These are phyloP conservation scores for Albophoma yamanashiensis DNA, from an alignment of 2,329 filamentous ascomycete genomes.

Conservation along the genomic window DNA sequence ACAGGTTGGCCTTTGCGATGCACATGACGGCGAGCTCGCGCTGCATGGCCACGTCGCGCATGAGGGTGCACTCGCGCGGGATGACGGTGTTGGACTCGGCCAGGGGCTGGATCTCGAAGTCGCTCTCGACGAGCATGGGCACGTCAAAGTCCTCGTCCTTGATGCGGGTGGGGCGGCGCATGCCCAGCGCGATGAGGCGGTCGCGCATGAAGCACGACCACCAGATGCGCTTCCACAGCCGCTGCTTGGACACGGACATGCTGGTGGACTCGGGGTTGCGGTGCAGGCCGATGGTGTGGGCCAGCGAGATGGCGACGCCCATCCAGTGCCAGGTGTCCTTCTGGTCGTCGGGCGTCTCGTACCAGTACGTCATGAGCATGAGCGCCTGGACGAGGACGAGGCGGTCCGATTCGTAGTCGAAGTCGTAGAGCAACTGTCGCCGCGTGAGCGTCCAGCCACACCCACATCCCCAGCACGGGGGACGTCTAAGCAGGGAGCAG, in stretches of 20 bases:
- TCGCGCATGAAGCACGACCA: constrained; percentile 97
- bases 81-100: constrained; percentile 59
- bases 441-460: constrained; percentile 12
- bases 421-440: constrained; percentile 72
- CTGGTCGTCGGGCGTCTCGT: constrained; percentile 91
- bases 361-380: constrained; percentile 93
- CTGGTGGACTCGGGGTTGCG: constrained; percentile 69
- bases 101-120: constrained; percentile 70
- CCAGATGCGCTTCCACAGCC: constrained; percentile 91
- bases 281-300: constrained; percentile 87
- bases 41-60: constrained; percentile 64
- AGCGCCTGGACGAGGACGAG: constrained; percentile 81
- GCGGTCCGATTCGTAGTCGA: constrained; percentile 87
- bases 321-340: constrained; percentile 99
- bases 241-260: constrained; percentile 64
- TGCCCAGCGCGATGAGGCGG: constrained; percentile 81
- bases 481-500: too few species aligned
- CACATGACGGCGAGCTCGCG: constrained; percentile 76
- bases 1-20: constrained; percentile 83
- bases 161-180: constrained; percentile 85
- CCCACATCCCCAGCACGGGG: not conserved
- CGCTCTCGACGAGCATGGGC: constrained; percentile 72
- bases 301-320: constrained; percentile 86
- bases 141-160: constrained; percentile 92
- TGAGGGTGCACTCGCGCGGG: constrained; percentile 56